These are phyloP conservation scores for Metarhizium humberi DNA, from an alignment of 2,329 filamentous ascomycete genomes.

Conservation along the genomic window DNA sequence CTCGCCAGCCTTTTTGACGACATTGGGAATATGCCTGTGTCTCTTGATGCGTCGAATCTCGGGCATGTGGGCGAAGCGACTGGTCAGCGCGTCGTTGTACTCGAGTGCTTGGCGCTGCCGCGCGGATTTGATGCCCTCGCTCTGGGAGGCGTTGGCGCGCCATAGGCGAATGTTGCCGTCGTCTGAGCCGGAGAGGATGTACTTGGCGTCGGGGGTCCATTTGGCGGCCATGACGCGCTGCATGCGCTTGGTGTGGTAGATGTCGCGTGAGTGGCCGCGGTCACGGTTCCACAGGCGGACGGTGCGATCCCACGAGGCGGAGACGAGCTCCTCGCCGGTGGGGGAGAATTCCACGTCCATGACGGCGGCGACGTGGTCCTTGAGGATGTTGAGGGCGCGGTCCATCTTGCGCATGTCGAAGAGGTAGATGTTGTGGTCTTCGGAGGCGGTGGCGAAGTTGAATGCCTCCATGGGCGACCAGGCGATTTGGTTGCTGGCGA, in stretches of 20 bases:
- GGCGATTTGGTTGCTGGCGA: conserved; percentile 73
- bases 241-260: conserved; percentile 98
- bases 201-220: conserved; percentile 85
- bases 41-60: conserved; percentile 85
- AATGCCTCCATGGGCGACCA: conserved; percentile 98
- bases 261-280: conserved; percentile 76
- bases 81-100: conserved; percentile 77
- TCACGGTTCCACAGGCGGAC: conserved; percentile 76
- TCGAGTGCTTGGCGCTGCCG: conserved; percentile 81
- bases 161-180: conserved; percentile 85
- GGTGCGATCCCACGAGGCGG: conserved; percentile 77
- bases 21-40: conserved; percentile 84
- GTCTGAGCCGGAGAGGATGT: conserved; percentile 82
- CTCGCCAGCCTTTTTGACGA: conserved; percentile 90
- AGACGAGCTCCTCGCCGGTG: conserved; percentile 87
- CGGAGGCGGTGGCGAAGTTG: conserved; percentile 86
- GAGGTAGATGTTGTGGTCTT: conserved; percentile 81
- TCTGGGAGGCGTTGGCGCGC: conserved; percentile 75
- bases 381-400: conserved; percentile 79
- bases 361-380: conserved; percentile 81
- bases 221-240: conserved; percentile 80
- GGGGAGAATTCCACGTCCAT: conserved; percentile 96
- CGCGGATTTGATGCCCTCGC: conserved; percentile 77
- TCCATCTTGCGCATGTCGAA: conserved; percentile 93
- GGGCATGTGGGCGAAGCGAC: conserved; percentile 89